phyloP scores from a whole-genome alignment of 805 yeast genomes.

The Myxozyma monticola region DNA sequence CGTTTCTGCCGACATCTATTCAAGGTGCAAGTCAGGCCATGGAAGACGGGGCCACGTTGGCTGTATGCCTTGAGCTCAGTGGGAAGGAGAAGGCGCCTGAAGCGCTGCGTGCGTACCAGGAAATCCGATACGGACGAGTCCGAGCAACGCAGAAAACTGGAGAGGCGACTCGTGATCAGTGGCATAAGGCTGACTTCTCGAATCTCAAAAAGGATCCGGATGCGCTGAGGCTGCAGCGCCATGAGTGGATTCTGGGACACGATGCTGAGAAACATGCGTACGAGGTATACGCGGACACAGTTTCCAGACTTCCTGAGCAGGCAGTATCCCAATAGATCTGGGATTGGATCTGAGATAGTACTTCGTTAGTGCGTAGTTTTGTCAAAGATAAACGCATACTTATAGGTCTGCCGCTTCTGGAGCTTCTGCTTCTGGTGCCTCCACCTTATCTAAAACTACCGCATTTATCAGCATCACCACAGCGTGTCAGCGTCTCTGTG shows the following conservation, averaged over 20 bases:
- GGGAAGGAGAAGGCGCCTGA: neutral
- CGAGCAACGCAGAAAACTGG: neutral
- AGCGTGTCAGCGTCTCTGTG: no score
- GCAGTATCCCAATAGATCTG: no score
- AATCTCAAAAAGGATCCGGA: constrained; percentile 1
- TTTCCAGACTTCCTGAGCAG: no score
- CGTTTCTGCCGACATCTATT: constrained; percentile 4
- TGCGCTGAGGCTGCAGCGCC: neutral
- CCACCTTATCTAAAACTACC: no score
- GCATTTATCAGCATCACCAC: no score
- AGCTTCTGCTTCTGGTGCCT: no score
- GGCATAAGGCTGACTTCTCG: constrained; percentile 4
- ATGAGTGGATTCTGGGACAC: constrained; percentile 2
- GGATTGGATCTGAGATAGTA: no score
- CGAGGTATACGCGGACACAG: constrained; percentile 1
- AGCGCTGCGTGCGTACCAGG: constrained; percentile 1
- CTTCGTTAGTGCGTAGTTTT: no score
- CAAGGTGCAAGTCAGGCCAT: constrained; percentile 8
- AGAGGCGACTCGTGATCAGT: neutral
- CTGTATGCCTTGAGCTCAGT: constrained; percentile 1
- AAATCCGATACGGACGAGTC: constrained; percentile 1
- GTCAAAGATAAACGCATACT: no score
- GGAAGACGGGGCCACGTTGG: constrained; percentile 4
- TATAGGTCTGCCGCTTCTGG: no score
- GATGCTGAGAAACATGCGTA: constrained; percentile 8